Conservation (phyloP, 352 stramenopile genomes). For the Phytophthora idaei region DNA sequence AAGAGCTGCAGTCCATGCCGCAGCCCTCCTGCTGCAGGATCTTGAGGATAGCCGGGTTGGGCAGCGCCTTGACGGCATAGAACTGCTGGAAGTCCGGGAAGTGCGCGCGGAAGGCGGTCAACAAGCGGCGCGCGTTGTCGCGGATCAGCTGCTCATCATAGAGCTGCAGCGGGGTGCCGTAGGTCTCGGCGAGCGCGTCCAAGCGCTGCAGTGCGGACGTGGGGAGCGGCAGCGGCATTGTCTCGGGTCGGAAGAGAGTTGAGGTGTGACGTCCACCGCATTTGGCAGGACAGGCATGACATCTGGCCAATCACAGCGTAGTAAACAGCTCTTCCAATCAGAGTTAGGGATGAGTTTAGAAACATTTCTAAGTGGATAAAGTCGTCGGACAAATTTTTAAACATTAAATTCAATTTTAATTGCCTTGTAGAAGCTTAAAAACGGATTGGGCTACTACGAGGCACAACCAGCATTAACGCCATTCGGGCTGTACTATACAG, state of each 20-base stretch:
- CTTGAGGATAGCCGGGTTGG: constrained; percentile 89
- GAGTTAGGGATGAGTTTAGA: constrained; percentile 20
- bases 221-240: constrained; percentile 64
- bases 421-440: too few species aligned
- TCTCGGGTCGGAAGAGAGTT: constrained; percentile 13
- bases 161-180: constrained; percentile 88
- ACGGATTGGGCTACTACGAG: too few species aligned
- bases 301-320: neutral
- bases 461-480: too few species aligned
- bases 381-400: constrained; percentile 6
- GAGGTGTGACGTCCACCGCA: constrained; percentile 25
- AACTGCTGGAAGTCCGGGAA: constrained; percentile 90
- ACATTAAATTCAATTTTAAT: too few species aligned
- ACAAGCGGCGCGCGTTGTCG: constrained; percentile 72
- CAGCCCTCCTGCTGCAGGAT: constrained; percentile 84
- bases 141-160: constrained; percentile 89
- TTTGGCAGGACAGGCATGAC: constrained; percentile 2
- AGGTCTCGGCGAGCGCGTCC: constrained; percentile 70
- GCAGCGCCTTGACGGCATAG: constrained; percentile 90
- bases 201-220: constrained; percentile 52
- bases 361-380: constrained; percentile 2
- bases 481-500: too few species aligned
- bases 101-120: constrained; percentile 72
- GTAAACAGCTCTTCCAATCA: constrained; percentile 33
- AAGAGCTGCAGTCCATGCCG: constrained; percentile 91